Conservation (phyloP, 768 basidiomycete species). For the Dioszegia crocea region DNA sequence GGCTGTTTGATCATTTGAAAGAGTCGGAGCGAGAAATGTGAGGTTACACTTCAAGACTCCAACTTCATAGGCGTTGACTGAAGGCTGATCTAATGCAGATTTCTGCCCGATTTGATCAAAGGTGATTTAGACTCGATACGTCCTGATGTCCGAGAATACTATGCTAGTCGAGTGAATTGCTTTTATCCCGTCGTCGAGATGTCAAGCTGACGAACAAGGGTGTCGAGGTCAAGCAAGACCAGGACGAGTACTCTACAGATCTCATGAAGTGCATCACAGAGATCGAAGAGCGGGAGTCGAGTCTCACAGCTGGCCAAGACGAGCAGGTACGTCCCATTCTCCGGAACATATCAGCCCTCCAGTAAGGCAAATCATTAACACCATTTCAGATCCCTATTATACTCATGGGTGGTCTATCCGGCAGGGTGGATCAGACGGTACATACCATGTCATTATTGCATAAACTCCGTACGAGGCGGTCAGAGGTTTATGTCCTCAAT, state of each 20-base stretch:
- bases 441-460: conserved; percentile 81
- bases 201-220: conserved; percentile 53
- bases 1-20: conserved; percentile 61
- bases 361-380: too few relatives aligned
- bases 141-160: conserved; percentile 67
- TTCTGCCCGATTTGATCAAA: conserved; percentile 78
- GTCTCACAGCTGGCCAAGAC: conserved; percentile 8
- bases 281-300: conserved; percentile 59
- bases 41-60: neutral
- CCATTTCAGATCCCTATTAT: conserved; percentile 59
- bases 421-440: conserved; percentile 88
- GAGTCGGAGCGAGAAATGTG: conserved; percentile 35
- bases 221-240: conserved; percentile 64
- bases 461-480: conserved; percentile 63
- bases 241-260: conserved; percentile 81
- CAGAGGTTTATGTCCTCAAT: conserved; percentile 70
- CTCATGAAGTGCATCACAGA: conserved; percentile 83
- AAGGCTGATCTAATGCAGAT: conserved; percentile 53
- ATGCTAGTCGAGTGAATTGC: conserved; percentile 57
- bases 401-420: conserved; percentile 81
- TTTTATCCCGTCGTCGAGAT: neutral
- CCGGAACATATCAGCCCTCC: neutral
- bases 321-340: neutral
- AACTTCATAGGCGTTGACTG: neutral
- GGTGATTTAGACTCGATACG: conserved; percentile 90